Base-by-base conservation (phyloP, 179 eudicot species). In the Pouteria campechiana region DNA sequence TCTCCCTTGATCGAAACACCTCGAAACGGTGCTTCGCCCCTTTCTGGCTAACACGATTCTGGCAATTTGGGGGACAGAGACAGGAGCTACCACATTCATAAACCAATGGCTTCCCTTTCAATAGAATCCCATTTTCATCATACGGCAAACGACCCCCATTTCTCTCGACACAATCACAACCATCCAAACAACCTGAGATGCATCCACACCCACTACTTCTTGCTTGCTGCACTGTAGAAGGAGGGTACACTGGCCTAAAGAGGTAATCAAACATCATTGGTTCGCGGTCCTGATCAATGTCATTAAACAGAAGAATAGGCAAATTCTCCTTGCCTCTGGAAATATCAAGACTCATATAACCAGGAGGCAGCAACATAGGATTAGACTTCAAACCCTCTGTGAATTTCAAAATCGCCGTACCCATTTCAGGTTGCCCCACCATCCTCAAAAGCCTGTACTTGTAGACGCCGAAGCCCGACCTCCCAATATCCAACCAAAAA, bases 41-140 rank as follows among this genome's bases (percentile, higher is more conserved):
- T 42, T 37, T 69, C 20, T 75, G 87, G 44, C 65, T 74, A 24
- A 70, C 81, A 35, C 81, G 81, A 54, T 78, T 78, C 3, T 58
- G 55, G 21, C 86, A 78, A 32, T 37, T 57, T 6, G 72, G 78
- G 33, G 85, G 76, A 41, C 90, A 81, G 37, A 20, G 50, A 55
- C 90, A 81, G 15, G 56, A 50, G 2, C 61, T 49, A 6, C 85
- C 75, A 63, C 85, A 81, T 44, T 81, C 90, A 41, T 69, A 68
- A 17, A 80, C 52, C 45, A 64, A 48, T 14, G 81, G 81, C 44
- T 67, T 76, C 33, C 73, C 77, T 59, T 69, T 64, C 42, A 73
- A 29, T 13, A 80, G 63, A 48, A 63, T 48, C 21, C 89, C 89
- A 31, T 60, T 67, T 25, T 51, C 29, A 51, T 76, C 79, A 61